Evolutionary conservation across 2,329 filamentous ascomycete genomes (phyloP).

Genomic region (Xylaria sp.): DNA sequence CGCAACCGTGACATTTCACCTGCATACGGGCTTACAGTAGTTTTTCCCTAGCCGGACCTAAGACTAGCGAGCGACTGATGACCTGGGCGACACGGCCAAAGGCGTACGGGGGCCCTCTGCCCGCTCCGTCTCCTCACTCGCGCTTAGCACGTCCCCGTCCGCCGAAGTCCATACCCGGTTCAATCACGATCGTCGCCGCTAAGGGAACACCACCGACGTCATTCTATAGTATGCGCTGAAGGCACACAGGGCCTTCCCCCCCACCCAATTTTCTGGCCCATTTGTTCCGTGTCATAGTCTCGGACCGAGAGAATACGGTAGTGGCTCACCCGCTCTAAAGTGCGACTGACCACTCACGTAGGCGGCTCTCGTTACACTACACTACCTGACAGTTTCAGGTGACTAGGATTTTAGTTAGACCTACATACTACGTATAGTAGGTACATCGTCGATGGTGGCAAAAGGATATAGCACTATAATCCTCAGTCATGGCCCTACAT

Average conservation of each 20-base stretch:
- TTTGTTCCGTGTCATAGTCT: constrained; percentile 22
- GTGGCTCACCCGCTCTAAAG: not conserved
- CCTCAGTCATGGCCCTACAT: not conserved
- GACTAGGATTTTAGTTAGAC: constrained; percentile 1
- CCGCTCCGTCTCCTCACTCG: constrained; percentile 13
- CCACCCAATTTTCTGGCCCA: not conserved
- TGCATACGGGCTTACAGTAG: constrained; percentile 13
- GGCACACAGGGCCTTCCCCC: not conserved
- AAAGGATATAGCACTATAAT: not conserved
- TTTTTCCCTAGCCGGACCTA: constrained; percentile 6
- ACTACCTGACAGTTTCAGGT: constrained; percentile 18
- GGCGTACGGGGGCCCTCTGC: not conserved
- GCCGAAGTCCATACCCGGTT: constrained; percentile 20
- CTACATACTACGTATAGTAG: not conserved
- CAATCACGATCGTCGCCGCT: constrained; percentile 23
- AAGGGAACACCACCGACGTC: constrained; percentile 13
- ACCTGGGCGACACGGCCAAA: not conserved
- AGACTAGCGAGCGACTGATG: not conserved
- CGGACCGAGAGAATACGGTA: not conserved
- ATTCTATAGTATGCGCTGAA: constrained; percentile 1
- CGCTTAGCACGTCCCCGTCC: constrained; percentile 4
- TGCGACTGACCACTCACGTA: constrained; percentile 4
- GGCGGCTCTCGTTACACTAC: not conserved
- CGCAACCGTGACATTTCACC: constrained; percentile 18
- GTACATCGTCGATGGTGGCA: not conserved